Evolutionary conservation across 768 basidiomycete species (phyloP), one percentile per base, ranked within the genome.

Genomic region (Cystobasidium ongulense): DNA sequence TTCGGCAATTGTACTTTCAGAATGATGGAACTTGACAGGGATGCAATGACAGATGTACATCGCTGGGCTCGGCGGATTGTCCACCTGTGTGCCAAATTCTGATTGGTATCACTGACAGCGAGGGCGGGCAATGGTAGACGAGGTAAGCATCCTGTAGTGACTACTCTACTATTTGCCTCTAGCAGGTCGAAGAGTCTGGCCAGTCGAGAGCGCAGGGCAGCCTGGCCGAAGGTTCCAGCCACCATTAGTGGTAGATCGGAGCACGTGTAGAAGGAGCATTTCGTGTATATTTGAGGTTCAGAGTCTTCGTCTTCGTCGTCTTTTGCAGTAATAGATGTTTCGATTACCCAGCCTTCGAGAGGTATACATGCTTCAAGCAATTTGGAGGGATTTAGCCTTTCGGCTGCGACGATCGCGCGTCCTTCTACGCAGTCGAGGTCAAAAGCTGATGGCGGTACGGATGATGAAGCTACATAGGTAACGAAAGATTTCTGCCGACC

Each of bases 331-430:
- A 18, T 95, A 59, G 98, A 85, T 1, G 95, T 97, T 83, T 99
- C 93, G 78, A 96, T 82, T 36, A 95, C 87, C 96, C 96, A 99
- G 1, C 90, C 95, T 78, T 97, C 93, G 5, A 99, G 82, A 76
- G 90, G 88, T 38, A 92, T 84, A 17, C 89, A 87, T 1, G 92
- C 95, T 18, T 90, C 83, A 0, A 91, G 90, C 10, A 91, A 84
- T 0, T 73, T 78, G 65, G 86, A 86, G 0, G 91, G 84, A 80
- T 98, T 97, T 80, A 90, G 89, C 79, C 90, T 92, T 7, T 81
- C 79, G 0, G 76, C 29, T 64, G 81, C 80, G 75, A 82, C 81
- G 33, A 74, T 63, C 17, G 43, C 43, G 31, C n/a, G 3, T 21
- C 50, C 65, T n/a, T 50, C 27, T 4, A 27, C 7, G 21, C 41